Evolutionary conservation across 371 early-diverging fungal species (phyloP).

Genomic region (Gilbertella persicaria): DNA sequence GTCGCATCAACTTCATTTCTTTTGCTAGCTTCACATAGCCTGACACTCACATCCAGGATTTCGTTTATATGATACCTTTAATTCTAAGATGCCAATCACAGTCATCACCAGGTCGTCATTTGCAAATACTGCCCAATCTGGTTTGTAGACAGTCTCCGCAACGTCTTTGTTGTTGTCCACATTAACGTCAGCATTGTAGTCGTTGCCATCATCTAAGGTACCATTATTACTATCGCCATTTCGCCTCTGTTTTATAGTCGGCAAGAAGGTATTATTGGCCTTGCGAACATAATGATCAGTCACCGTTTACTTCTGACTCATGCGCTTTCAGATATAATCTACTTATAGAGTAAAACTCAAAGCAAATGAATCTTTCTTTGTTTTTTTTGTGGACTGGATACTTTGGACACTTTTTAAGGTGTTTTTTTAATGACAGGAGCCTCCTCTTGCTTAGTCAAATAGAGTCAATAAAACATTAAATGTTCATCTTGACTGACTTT

Average conservation of each 20-base stretch:
- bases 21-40: conserved; percentile 17
- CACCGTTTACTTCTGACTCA: conserved; percentile 3
- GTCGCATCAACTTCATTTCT: conserved; percentile 20
- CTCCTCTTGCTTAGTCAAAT: no score
- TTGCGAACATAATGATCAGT: conserved; percentile 7
- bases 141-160: conserved; percentile 15
- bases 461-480: no score
- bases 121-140: conserved; percentile 18
- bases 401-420: no score
- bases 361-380: no score
- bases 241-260: conserved; percentile 3
- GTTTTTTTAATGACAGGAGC: no score
- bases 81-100: conserved; percentile 15
- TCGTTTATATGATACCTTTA: conserved; percentile 14
- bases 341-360: no score
- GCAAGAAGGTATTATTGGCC: conserved; percentile 8
- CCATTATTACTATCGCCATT: conserved; percentile 7
- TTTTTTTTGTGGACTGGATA: no score
- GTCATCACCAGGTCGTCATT: conserved; percentile 6
- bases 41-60: conserved; percentile 15
- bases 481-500: no score
- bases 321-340: no score
- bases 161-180: conserved; percentile 8
- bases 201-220: not conserved
- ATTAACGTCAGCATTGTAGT: conserved; percentile 3